Percentiles rank a stretch among this genome's conserved stretches.
These are phyloP conservation scores for Lepiota brunneoincarnata DNA, from an alignment of 768 basidiomycete genomes.

Conservation along the genomic window DNA sequence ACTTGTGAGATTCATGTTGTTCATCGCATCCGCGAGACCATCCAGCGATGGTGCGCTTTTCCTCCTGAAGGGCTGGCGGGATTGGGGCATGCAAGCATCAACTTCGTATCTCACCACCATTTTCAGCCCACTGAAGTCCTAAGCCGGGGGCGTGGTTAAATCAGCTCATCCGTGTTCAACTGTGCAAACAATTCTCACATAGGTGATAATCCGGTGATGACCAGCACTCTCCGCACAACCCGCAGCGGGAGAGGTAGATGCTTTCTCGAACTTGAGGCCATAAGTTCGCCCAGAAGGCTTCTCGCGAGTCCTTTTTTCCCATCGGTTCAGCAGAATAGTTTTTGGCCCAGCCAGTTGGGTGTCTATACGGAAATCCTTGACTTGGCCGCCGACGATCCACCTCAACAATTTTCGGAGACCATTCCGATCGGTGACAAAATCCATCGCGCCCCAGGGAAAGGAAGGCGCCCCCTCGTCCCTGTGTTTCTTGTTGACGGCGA, in stretches of 20 bases:
- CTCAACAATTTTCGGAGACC: slow-evolving; percentile 59
- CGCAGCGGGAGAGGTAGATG: slow-evolving; percentile 42
- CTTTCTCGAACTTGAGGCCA: slow-evolving; percentile 63
- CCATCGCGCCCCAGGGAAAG: slow-evolving; percentile 42
- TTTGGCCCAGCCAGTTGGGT: slow-evolving; percentile 54
- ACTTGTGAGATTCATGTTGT: slow-evolving; percentile 25
- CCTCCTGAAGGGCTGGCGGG: slow-evolving; percentile 20
- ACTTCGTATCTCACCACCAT: slow-evolving; percentile 28
- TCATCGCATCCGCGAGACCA: slow-evolving; percentile 32
- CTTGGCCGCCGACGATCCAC: slow-evolving; percentile 43
- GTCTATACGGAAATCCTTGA: slow-evolving; percentile 65
- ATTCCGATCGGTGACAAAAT: slow-evolving; percentile 65
- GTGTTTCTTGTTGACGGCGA: slow-evolving; percentile 46
- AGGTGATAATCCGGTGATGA: slow-evolving; percentile 62
- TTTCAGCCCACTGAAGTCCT: slow-evolving; percentile 53
- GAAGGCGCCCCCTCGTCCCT: slow-evolving; percentile 27
- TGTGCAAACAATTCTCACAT: slow-evolving; percentile 43
- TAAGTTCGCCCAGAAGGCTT: slow-evolving; percentile 39
- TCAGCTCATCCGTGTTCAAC: not conserved
- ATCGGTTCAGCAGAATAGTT: slow-evolving; percentile 63
- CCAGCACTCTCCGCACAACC: slow-evolving; percentile 51
- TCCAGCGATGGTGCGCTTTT: slow-evolving; percentile 29
- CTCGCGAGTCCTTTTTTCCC: slow-evolving; percentile 41
- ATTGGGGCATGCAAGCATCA: slow-evolving; percentile 25
- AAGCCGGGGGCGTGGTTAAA: no score